Evolutionary conservation across 2,329 filamentous ascomycete genomes (phyloP).

Genomic region (Mariannaea elegans): DNA sequence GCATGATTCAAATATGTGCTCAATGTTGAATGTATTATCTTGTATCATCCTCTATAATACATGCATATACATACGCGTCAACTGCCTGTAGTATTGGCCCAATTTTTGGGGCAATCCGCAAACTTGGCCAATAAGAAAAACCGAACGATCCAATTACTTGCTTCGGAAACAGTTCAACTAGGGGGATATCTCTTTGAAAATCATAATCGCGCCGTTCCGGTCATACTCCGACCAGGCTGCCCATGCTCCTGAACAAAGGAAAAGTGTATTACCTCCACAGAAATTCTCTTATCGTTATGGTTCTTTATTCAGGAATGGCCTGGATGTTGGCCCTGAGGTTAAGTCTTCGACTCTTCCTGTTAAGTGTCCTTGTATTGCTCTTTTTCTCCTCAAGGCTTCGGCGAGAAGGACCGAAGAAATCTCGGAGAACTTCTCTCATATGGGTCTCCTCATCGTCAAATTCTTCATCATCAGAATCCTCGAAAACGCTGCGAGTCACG

Average conservation of each 20-base stretch:
- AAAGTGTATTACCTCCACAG: not conserved
- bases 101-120: too few relatives aligned
- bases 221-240: constrained; percentile 11
- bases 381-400: constrained; percentile 32
- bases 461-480: constrained; percentile 44
- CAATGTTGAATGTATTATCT: too few relatives aligned
- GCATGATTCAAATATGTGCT: too few relatives aligned
- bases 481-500: constrained; percentile 44
- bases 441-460: constrained; percentile 29
- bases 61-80: too few relatives aligned
- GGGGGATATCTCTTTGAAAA: constrained; percentile 21
- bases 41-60: too few relatives aligned
- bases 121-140: too few relatives aligned
- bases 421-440: constrained; percentile 30
- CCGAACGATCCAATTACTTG: not conserved
- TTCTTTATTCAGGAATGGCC: constrained; percentile 41
- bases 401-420: constrained; percentile 31
- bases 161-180: not conserved
- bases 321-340: constrained; percentile 49
- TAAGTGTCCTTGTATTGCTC: constrained; percentile 9
- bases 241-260: constrained; percentile 1
- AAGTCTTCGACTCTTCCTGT: constrained; percentile 46
- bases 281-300: not conserved
- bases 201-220: constrained; percentile 10
- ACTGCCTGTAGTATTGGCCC: too few relatives aligned